Base-by-base conservation (phyloP, 2,329 filamentous ascomycete species). In the Alternaria sp. region DNA sequence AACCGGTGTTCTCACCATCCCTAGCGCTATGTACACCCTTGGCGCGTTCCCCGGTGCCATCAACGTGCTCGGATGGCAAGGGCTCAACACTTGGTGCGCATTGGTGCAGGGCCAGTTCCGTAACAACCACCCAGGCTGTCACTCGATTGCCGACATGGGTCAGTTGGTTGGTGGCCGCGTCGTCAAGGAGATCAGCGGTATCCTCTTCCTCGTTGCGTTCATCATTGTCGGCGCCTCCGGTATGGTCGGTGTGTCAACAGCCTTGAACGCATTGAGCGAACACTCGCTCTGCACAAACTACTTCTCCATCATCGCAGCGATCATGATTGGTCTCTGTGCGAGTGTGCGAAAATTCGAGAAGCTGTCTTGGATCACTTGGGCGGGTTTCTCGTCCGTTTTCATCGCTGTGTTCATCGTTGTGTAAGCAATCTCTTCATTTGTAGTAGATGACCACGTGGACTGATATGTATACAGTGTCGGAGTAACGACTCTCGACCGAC, bases 281-380 rank as follows among this genome's bases (percentile, higher is more conserved):
- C 87, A 90, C 66, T 83, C 83, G 3, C 78, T 84, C 7, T 90
- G 88, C 71, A 89, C 87, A 0, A 86, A 87, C 36, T 86, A 82
- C 78, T 90, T 85, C 74, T 82, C 83, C 11, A 80, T 88, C 32
- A 77, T 89, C n/a, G 85, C 85, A 0, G 84, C 85, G 0, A 69
- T 85, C 2, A 78, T 84, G 8, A 81, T 87, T 9, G 83, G 84
- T 27, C 63, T 80, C 0, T 79, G 82, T 8, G 85, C 86, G 0
- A 85, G 83, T 40, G 81, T 87, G 5, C 83, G 87, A 52, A 90
- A 86, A 59, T 86, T 89, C 60, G 83, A 86, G 50, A 85, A 88
- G 66, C 84, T 90, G 53, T 85, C 85, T 2, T 89, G 86, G 85
- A 76, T 89, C 8, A 87, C 86, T 0, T 90, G 85, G 84, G 83